Evolutionary conservation across 805 yeast species (phyloP).

Genomic region (Henningerozyma blattae): DNA sequence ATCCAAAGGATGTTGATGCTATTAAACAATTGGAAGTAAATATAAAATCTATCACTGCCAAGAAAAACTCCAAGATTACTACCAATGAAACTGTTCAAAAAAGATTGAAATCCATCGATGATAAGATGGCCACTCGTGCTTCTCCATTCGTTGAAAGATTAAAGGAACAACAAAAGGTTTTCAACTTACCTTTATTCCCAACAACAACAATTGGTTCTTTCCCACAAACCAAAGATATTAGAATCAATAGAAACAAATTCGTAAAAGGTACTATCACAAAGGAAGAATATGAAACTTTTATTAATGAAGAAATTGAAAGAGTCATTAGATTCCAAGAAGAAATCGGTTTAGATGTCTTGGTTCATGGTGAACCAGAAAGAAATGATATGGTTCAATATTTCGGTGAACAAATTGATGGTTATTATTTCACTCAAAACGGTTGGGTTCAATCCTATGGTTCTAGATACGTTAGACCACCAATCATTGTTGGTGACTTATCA

Average conservation of each 20-base stretch:
- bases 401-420: constrained; percentile 98
- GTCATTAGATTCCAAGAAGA: constrained; percentile 99
- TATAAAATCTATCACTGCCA: constrained; percentile 73
- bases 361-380: constrained; percentile 99
- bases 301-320: constrained; percentile 88
- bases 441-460: constrained; percentile 99
- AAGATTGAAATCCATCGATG: constrained; percentile 71
- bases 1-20: constrained; percentile 60
- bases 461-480: constrained; percentile 99
- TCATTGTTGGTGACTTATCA: constrained; percentile 97
- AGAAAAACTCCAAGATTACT: constrained; percentile 79
- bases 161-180: constrained; percentile 71
- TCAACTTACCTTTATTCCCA: constrained; percentile 97
- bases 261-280: constrained; percentile 92
- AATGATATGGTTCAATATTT: constrained; percentile 99
- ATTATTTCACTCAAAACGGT: constrained; percentile 96
- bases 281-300: constrained; percentile 92
- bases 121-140: constrained; percentile 70
- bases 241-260: constrained; percentile 96
- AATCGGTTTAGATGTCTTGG: constrained; percentile 94
- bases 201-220: constrained; percentile 99
- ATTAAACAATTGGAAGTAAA: constrained; percentile 39
- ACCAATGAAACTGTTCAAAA: constrained; percentile 83
- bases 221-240: constrained; percentile 99
- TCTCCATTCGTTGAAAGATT: constrained; percentile 80